phyloP scores from a whole-genome alignment of 2,329 filamentous ascomycete species.

The Arthrobotrys sphaeroides region DNA sequence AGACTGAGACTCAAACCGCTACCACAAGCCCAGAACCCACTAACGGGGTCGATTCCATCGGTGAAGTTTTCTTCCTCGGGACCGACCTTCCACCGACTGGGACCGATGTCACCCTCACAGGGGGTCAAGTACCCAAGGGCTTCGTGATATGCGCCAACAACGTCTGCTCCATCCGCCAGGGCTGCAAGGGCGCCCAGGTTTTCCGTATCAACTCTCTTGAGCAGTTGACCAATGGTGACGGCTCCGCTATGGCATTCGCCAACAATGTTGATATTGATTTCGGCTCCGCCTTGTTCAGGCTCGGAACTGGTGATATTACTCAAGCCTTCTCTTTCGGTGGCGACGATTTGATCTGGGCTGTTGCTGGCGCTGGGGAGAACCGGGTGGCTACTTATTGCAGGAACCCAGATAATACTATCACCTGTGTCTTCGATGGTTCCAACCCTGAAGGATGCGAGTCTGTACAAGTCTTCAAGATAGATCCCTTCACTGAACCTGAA shows the following conservation, averaged over 20 bases:
- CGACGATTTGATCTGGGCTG: constrained; percentile 11
- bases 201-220: constrained; percentile 25
- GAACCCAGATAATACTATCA: constrained; percentile 27
- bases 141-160: constrained; percentile 30
- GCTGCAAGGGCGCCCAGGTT: constrained; percentile 16
- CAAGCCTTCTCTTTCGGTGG: constrained; percentile 19
- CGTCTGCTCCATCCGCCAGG: constrained; percentile 10
- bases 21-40: not conserved
- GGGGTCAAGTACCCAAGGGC: not conserved
- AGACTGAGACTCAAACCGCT: not conserved
- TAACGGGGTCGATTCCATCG: not conserved
- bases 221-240: constrained; percentile 10
- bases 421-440: constrained; percentile 10
- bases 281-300: constrained; percentile 31
- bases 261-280: constrained; percentile 20
- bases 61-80: constrained; percentile 21
- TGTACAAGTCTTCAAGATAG: constrained; percentile 11
- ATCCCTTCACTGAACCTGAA: constrained; percentile 14
- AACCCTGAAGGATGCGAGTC: constrained; percentile 8
- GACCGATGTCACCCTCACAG: not conserved
- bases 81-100: constrained; percentile 1
- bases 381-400: constrained; percentile 15
- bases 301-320: constrained; percentile 38
- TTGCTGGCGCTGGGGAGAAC: not conserved
- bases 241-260: constrained; percentile 14